Evolutionary conservation across 1,284 basidiomycete genomes (phyloP).

Genomic region (Trichosporon asahii): DNA sequence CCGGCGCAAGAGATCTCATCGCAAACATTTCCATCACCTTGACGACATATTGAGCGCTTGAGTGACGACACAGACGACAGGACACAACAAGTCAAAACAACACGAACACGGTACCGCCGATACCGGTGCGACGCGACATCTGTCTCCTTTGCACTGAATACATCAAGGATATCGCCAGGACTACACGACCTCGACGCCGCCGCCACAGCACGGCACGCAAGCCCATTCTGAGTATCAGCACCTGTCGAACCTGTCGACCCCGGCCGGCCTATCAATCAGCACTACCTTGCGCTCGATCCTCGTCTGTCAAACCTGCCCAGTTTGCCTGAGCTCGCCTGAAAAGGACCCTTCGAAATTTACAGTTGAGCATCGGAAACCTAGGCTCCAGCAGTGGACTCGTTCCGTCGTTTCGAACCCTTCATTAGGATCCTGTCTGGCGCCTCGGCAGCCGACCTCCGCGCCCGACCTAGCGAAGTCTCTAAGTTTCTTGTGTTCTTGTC

Average conservation of each 20-base stretch:
- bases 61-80: not conserved
- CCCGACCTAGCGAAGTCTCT: not conserved
- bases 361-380: not conserved
- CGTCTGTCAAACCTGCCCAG: not conserved
- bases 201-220: constrained; percentile 1
- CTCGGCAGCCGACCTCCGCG: not conserved
- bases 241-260: not conserved
- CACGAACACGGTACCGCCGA: not conserved
- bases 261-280: not conserved
- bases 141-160: not conserved
- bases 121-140: not conserved
- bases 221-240: not conserved
- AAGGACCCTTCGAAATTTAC: not conserved
- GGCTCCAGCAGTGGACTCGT: not conserved
- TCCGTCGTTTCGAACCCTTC: not conserved
- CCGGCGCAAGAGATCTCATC: not conserved
- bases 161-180: not conserved
- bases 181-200: not conserved
- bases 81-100: not conserved
- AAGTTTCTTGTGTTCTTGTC: not conserved
- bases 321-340: not conserved
- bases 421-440: not conserved
- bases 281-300: not conserved
- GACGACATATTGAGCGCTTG: not conserved
- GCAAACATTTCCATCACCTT: not conserved